phyloP scores from a whole-genome alignment of 1,284 basidiomycete species.

The Marasmius tenuissimus region DNA sequence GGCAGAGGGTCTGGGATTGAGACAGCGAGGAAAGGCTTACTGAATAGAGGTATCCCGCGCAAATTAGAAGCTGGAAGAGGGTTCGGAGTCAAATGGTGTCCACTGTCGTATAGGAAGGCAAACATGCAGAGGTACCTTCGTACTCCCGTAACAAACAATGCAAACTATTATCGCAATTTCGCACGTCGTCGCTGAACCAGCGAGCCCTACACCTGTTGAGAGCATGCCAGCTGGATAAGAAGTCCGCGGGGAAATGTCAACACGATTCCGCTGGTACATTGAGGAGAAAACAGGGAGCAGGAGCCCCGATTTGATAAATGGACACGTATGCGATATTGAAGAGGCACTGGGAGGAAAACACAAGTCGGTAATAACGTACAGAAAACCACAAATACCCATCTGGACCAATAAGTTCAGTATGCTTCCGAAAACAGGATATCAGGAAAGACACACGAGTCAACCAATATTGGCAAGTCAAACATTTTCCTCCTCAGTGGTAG shows the following conservation, averaged over 20 bases:
- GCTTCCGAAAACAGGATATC: neutral
- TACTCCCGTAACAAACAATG: neutral
- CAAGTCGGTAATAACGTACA: neutral
- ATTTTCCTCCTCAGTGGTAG: neutral
- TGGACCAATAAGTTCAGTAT: neutral
- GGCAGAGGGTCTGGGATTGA: neutral
- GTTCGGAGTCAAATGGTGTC: too few relatives aligned
- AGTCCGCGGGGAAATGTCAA: neutral
- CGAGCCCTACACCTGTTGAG: neutral
- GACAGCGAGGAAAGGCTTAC: neutral
- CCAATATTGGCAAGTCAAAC: neutral
- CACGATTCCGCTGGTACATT: too few relatives aligned
- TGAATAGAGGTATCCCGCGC: too few relatives aligned
- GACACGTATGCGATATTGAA: neutral
- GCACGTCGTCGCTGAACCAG: neutral
- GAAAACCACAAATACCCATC: neutral
- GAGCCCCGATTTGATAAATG: neutral
- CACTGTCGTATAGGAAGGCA: neutral
- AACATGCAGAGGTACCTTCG: neutral
- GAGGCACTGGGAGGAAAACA: neutral
- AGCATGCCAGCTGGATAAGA: neutral
- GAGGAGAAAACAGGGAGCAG: neutral
- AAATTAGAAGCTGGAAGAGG: slow-evolving; percentile 5
- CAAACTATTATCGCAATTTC: neutral
- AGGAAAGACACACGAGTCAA: neutral